These are phyloP conservation scores for Talaromyces atroroseus DNA, from an alignment of 2,329 filamentous ascomycete species.

Conservation along the genomic window DNA sequence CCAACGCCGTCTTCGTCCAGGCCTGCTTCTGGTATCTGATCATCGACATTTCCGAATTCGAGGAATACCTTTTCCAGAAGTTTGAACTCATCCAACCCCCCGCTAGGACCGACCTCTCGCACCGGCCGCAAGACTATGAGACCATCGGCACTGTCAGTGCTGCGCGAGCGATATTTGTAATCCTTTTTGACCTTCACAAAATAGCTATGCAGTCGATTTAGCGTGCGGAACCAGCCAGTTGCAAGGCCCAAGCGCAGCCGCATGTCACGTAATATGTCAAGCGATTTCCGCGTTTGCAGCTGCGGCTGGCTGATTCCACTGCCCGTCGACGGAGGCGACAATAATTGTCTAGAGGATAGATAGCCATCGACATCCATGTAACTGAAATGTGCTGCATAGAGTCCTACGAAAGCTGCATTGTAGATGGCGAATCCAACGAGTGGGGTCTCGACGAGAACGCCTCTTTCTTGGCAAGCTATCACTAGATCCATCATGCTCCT, in stretches of 20 bases:
- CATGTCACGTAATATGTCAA: conserved; percentile 39
- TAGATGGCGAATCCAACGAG: conserved; percentile 53
- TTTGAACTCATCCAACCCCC: conserved; percentile 34
- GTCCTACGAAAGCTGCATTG: conserved; percentile 46
- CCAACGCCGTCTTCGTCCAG: conserved; percentile 29
- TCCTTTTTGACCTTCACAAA: conserved; percentile 36
- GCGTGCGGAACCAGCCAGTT: conserved; percentile 39
- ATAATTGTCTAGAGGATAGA: conserved; percentile 32
- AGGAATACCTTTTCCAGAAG: conserved; percentile 38
- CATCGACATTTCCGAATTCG: conserved; percentile 36
- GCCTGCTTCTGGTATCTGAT: conserved; percentile 30
- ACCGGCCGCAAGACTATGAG: conserved; percentile 26
- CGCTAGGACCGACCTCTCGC: conserved; percentile 29
- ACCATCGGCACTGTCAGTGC: conserved; percentile 22
- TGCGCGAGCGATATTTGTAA: conserved; percentile 31
- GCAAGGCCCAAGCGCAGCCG: conserved; percentile 37
- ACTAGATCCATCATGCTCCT: conserved; percentile 51
- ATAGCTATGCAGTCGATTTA: conserved; percentile 39
- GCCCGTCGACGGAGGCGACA: conserved; percentile 17
- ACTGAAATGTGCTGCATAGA: conserved; percentile 51
- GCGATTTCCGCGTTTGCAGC: conserved; percentile 30
- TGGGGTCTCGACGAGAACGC: conserved; percentile 50
- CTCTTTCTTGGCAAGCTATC: conserved; percentile 46
- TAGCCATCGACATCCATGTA: conserved; percentile 51
- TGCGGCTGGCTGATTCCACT: conserved; percentile 26